Base-by-base conservation (phyloP, 148 eudicot species). In the Selenicereus undatus region DNA sequence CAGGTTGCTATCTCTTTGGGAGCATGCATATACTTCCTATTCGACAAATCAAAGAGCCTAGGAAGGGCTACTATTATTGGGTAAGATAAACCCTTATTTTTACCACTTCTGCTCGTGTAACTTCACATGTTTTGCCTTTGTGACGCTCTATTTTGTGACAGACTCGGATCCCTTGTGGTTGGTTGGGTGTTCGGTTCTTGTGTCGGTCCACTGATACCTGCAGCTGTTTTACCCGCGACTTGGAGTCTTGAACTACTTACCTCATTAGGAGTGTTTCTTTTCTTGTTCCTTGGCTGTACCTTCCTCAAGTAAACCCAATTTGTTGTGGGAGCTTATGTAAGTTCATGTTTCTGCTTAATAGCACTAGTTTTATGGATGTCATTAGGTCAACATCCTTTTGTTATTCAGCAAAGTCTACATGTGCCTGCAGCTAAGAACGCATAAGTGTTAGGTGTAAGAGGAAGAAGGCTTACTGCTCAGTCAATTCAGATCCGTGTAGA, bases 191-290 rank as follows among this genome's bases (percentile, higher is more conserved):
- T 89, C 74, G 98, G 98, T 79, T 91, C 98, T 32, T 76, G 88
- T 77, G 73, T 92, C 76, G 94, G 95, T 36, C 98, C 97, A 56
- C 74, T 81, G 85, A 81, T 95, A 83, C 97, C 98, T 8, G 73
- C 93, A 60, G 88, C 81, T 78, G 77, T 93, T 43, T 70, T 95
- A 73, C 93, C 89, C 22, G 87, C 92, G 58, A 90, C 94, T 17
- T 95, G 98, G 97, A 89, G 91, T 27, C 90, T 95, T 50, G 98
- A 95, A 86, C 97, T 95, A 76, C 87, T 92, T 8, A 95, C 97
- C 27, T 93, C 98, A 45, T 75, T 95, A 76, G 88, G 87, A 70
- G 93, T 83, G 30, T 95, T 85, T 81, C 74, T 91, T 60, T 90
- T 82, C 84, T 56, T 95, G 93, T 95, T 95, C 75, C 76, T 91